Percentiles rank a stretch among this genome's conserved stretches.
Conservation (phyloP, 257 asterid species). For the Capsicum rhomboideum region DNA sequence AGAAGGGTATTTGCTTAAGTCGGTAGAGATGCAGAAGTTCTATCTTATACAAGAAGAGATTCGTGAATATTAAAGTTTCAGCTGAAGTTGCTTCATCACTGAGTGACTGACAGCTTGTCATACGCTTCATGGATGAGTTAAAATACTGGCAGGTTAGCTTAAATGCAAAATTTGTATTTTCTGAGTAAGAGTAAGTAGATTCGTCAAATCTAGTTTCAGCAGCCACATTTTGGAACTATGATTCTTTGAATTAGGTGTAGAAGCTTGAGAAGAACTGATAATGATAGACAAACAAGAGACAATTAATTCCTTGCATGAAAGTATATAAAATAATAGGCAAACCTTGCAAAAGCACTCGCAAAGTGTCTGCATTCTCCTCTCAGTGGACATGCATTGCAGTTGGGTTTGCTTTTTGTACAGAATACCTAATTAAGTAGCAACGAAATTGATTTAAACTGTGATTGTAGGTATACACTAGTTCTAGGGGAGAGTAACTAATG, state of each 20-base stretch:
- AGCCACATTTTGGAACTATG: not conserved
- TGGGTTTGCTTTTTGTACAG: constrained; percentile 52
- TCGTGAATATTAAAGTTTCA: not conserved
- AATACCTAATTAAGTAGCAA: constrained; percentile 24
- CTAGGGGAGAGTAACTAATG: not conserved
- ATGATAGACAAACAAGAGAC: not conserved
- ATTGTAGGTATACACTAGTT: not conserved
- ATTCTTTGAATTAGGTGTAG: not conserved
- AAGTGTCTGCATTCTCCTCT: constrained; percentile 59
- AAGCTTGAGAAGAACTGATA: not conserved
- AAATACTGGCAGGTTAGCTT: not conserved
- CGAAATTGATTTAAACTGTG: not conserved
- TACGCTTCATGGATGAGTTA: not conserved
- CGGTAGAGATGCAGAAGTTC: not conserved
- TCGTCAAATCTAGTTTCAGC: not conserved
- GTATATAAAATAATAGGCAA: not conserved
- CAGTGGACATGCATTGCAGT: constrained; percentile 56
- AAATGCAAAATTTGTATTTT: not conserved
- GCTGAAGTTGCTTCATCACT: not conserved
- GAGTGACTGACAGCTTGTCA: not conserved
- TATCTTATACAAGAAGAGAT: not conserved
- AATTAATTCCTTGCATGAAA: not conserved
- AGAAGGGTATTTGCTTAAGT: not conserved
- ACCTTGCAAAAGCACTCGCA: constrained; percentile 59
- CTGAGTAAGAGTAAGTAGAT: not conserved